phyloP scores from a whole-genome alignment of 202 grass and related monocot genomes.

The Carex arenaria region DNA sequence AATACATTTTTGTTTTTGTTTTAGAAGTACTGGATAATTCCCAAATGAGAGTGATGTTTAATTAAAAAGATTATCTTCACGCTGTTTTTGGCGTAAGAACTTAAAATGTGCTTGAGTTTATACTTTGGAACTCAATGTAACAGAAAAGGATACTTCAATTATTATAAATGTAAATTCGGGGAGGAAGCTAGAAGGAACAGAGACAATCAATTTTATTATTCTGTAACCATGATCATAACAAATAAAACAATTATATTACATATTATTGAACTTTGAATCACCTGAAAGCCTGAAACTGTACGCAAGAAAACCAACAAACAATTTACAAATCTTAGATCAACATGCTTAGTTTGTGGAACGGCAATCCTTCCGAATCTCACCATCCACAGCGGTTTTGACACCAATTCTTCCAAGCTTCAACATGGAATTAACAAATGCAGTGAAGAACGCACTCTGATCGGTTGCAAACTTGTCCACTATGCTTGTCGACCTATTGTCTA shows the following conservation, averaged over 20 bases:
- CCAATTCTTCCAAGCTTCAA: slow-evolving; percentile 21
- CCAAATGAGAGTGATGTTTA: not conserved
- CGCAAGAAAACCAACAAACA: not conserved
- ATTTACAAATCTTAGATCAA: not conserved
- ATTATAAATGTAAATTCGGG: not conserved
- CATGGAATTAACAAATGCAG: slow-evolving; percentile 19
- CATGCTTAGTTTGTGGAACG: not conserved
- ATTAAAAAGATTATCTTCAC: not conserved
- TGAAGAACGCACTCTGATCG: slow-evolving; percentile 27
- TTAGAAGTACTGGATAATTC: not conserved
- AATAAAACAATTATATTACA: not conserved
- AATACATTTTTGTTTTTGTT: not conserved
- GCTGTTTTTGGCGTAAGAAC: not conserved
- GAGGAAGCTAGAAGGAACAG: not conserved
- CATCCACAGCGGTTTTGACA: slow-evolving; percentile 23
- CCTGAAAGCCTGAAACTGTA: not conserved
- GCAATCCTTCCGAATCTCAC: slow-evolving; percentile 29
- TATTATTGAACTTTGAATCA: not conserved
- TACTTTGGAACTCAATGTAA: not conserved
- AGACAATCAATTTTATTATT: slow-evolving; percentile 13
- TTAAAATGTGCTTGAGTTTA: not conserved
- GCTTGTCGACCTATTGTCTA: not conserved
- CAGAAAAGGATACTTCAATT: not conserved
- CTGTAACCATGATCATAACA: not conserved
- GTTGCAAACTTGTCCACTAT: slow-evolving; percentile 21